Percentiles rank a stretch among this genome's conserved stretches.
These are phyloP conservation scores for Helianthus tuberosus DNA, from an alignment of 129 eudicot genomes.

Conservation along the genomic window DNA sequence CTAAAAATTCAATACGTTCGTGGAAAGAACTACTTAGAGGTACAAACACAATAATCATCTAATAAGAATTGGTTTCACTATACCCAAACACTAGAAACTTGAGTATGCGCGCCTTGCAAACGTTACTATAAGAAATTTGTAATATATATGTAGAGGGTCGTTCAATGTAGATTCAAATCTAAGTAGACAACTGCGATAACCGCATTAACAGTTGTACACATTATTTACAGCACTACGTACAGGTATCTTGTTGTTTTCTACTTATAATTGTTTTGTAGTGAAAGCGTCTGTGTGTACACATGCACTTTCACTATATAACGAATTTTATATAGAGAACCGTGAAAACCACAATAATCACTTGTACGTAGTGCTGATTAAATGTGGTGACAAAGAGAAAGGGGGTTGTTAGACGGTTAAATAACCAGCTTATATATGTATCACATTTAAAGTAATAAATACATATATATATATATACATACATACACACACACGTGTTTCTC, in stretches of 20 bases:
- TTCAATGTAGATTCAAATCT: not conserved
- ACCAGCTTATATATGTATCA: not conserved
- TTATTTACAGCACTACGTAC: not conserved
- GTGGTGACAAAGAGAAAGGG: not conserved
- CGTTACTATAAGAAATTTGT: not conserved
- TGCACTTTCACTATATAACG: not conserved
- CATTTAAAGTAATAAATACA: not conserved
- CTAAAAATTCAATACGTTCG: slow-evolving; percentile 53
- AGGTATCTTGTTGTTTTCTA: not conserved
- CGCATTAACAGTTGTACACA: not conserved
- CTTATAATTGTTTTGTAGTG: not conserved
- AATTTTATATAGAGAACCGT: not conserved
- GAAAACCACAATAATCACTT: not conserved
- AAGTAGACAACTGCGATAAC: not conserved
- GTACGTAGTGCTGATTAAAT: not conserved
- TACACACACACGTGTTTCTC: not conserved
- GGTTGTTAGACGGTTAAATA: not conserved
- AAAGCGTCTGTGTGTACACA: too few relatives aligned
- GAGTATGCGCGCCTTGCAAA: not conserved
- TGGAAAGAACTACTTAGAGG: slow-evolving; percentile 72
- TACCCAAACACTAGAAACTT: not conserved
- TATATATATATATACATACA: not conserved
- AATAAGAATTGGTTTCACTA: not conserved
- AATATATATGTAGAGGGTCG: not conserved
- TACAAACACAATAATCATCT: slow-evolving; percentile 8